phyloP scores from a whole-genome alignment of 2,329 filamentous ascomycete species.

The Exserohilum turcica region DNA sequence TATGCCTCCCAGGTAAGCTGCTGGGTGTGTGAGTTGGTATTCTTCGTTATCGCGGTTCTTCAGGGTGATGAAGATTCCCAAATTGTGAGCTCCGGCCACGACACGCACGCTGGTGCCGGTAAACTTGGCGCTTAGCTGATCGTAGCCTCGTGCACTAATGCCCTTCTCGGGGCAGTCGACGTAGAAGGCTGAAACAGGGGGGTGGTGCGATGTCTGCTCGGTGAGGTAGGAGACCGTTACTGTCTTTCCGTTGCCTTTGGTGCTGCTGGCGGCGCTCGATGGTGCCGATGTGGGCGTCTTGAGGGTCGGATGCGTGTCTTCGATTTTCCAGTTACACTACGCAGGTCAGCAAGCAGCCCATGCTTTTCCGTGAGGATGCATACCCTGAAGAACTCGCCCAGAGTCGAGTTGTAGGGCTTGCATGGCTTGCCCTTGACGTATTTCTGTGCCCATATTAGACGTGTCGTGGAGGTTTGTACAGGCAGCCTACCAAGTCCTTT shows the following conservation, averaged over 20 bases:
- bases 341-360: conserved; percentile 20
- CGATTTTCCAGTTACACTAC: conserved; percentile 93
- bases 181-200: conserved; percentile 94
- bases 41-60: conserved; percentile 82
- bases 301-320: conserved; percentile 72
- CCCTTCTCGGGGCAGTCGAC: conserved; percentile 91
- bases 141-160: conserved; percentile 84
- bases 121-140: conserved; percentile 97
- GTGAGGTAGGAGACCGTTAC: conserved; percentile 92
- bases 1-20: conserved; percentile 88
- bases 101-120: conserved; percentile 94
- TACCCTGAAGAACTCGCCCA: conserved; percentile 97
- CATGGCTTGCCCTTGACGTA: conserved; percentile 98
- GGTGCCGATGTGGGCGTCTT: conserved; percentile 51
- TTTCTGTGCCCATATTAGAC: conserved; percentile 63
- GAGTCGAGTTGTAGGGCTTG: conserved; percentile 97
- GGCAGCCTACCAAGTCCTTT: conserved; percentile 74
- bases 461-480: not conserved
- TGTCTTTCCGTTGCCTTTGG: conserved; percentile 52
- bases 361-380: conserved; percentile 32
- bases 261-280: conserved; percentile 44
- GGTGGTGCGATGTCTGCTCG: conserved; percentile 97
- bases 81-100: conserved; percentile 86
- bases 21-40: conserved; percentile 92
- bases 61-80: conserved; percentile 92